Base-by-base conservation (phyloP, 2,329 filamentous ascomycete genomes). In the Parafenestella ontariensis region DNA sequence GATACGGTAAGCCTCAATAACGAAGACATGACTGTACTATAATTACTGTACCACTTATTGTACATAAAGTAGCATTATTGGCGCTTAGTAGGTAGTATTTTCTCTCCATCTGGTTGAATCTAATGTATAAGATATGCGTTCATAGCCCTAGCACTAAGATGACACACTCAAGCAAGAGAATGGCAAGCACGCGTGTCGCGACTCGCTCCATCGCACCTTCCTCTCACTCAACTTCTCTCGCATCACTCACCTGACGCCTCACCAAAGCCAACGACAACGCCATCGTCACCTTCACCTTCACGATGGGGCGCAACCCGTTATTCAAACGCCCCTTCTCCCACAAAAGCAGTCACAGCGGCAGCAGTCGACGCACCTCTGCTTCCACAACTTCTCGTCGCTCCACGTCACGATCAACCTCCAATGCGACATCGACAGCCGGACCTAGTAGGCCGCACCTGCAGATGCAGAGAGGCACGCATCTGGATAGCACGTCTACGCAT, bases 21-120 rank as follows among this genome's bases (percentile, higher is more conserved):
- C 42, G 63, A 70, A 10, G 56, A 54, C 10, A 69, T 54, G 65
- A 64, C 18, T 65, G 62, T 68, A 70, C 31, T 51, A 59, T 39
- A 61, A 40, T 46, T 50, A 45, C 2, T 50, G 17, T 46, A 48
- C 17, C 8, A 36, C 26, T 43, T 57, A 31, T 46, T 59, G 50
- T 65, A 64, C n/a, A 58, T 43, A 33, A 56, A 57, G 47, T 58
- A 61, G 41, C 37, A 53, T 40, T 2, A 52, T 37, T 20, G 39
- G 49, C 17, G 49, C 33, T 50, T 42, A 52, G 51, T 54, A 58
- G 42, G 51, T 64, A 52, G 40, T 23, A 47, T 34, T 43, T 54
- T 34, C 31, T 49, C 48, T 58, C 48, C 34, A 33, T 41, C 51
- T 39, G 53, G 42, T 54, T 29, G 36, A 54, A 26, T 15, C 11